Evolutionary conservation across 495 filamentous ascomycete genomes (phyloP).

Genomic region (Tuber brumale): DNA sequence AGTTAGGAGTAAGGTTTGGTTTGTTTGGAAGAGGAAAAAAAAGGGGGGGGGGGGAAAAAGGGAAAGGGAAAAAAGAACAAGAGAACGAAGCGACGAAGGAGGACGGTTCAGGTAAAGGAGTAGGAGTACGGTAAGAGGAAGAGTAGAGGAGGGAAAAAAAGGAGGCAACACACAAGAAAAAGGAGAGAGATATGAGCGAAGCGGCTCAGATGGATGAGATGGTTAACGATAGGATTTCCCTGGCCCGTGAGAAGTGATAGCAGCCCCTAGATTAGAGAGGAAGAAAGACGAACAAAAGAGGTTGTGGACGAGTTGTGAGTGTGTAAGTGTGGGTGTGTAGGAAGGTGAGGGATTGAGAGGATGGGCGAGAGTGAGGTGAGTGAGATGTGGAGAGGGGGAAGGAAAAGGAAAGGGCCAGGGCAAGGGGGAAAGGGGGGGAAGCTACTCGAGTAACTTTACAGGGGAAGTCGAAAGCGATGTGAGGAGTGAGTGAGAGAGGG

Average conservation of each 20-base stretch:
- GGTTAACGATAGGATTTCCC: constrained; percentile 34
- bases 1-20: neutral
- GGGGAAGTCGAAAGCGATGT: neutral
- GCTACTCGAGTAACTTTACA: constrained; percentile 7
- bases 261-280: constrained; percentile 6
- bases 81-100: constrained; percentile 39
- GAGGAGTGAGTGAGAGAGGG: neutral
- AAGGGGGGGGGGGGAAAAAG: constrained; percentile 23
- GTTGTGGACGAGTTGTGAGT: constrained; percentile 29
- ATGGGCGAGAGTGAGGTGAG: neutral
- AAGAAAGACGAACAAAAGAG: constrained; percentile 35
- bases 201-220: constrained; percentile 40
- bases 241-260: constrained; percentile 10
- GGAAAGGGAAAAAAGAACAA: constrained; percentile 41
- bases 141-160: constrained; percentile 42
- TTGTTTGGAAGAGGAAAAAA: constrained; percentile 21
- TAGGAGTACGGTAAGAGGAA: constrained; percentile 30
- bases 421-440: constrained; percentile 19
- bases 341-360: constrained; percentile 19
- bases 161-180: constrained; percentile 45
- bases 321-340: constrained; percentile 32
- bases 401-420: constrained; percentile 11
- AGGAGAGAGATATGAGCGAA: constrained; percentile 37
- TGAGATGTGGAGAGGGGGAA: constrained; percentile 10
- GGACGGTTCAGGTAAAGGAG: constrained; percentile 35